Base-by-base conservation (phyloP, 2,329 filamentous ascomycete species). In the Aspergillus fischeri region DNA sequence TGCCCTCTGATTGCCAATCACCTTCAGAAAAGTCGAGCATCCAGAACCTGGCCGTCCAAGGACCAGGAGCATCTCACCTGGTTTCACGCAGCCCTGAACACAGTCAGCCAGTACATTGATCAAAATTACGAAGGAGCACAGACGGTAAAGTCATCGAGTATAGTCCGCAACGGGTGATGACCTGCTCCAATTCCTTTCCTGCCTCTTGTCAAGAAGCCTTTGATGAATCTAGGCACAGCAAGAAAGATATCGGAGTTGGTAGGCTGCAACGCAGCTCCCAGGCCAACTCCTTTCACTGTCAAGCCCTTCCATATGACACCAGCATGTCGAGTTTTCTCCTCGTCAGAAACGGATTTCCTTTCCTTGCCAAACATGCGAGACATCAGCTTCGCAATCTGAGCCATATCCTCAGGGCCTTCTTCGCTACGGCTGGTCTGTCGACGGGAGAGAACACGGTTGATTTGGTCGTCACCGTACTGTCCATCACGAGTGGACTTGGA, bases 1-100 rank as follows among this genome's bases (percentile, higher is more conserved):
- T 4, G 74, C 75, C 53, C 87, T 74, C 60, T 86, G 82, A 63
- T 91, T 91, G 38, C 86, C 83, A 14, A 95, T 84, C 0, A 89
- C 90, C 78, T 96, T 96, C 57, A 96, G 78, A 62, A 95, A 87
- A 1, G 91, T 96, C 17, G 89, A 91, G 73, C 91, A 96, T 48
- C 77, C 76, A 49, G 73, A 73, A 0, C 75, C 75, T 3, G 75
- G 75, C 6, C 72, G 68, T 5, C 75, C 76, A 20, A 78, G 68
- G 59, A 78, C 64, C 57, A 77, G 59, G n/a, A 74, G 61, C 73
- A 71, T 71, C 60, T 76, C 70, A 25, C 75, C 69, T 1, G 75
- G 75, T 10, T 72, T 65, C 21, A 77, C 73, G 54, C 74, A 77
- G 1, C 75, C 75, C 67, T 75, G 48, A 9, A 54, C 49, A n/a